Evolutionary conservation across 495 filamentous ascomycete genomes (phyloP), one percentile per base, ranked within the genome.

Genomic region (Aspergillus asperescens): DNA sequence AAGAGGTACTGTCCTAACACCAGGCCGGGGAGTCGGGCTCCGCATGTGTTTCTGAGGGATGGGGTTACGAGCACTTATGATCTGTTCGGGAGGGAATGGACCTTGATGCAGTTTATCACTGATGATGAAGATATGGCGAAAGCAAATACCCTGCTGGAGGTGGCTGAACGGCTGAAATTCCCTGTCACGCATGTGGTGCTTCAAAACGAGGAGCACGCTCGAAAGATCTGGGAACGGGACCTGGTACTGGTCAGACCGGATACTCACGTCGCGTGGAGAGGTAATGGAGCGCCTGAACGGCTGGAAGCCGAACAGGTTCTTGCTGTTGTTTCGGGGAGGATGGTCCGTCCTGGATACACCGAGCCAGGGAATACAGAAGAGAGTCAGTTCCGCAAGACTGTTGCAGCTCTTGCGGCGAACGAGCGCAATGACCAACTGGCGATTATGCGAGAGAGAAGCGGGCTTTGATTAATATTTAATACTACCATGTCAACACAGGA

Each of bases 31-130:
- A 25, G 28, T 18, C 43, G 68, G n/a, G 63, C 62, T 1, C 68
- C 68, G 8, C 64, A 68, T 60, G 62, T 69, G 2, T 67, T 65
- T 39, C 37, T 69, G 41, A 58, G 46, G 12, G 62, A 66, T 46
- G 62, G 58, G 1, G 18, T 8, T 4, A 58, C 60, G 1, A 62
- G 57, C 27, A 69, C 60, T 20, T 63, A 59, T 29, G 65, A 69
- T 44, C 34, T 59, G 12, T 66, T 60, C 35, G 68, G 68, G 9
- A 31, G 8, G 15, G 59, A 61, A 15, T 69, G 49, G 47, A 62
- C 62, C 0, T 20, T 69, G 45, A 57, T 69, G 10, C 35, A 64
- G 6, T 71, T 71, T 49, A 40, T 40, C n/a, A 22, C 32, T 2
- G 15, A 46, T 34, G 39, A 27, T 13, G 16, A 20, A n/a, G 13